Base-by-base conservation (phyloP, 1,284 basidiomycete genomes). In the Microbotryomycetes sp. region DNA sequence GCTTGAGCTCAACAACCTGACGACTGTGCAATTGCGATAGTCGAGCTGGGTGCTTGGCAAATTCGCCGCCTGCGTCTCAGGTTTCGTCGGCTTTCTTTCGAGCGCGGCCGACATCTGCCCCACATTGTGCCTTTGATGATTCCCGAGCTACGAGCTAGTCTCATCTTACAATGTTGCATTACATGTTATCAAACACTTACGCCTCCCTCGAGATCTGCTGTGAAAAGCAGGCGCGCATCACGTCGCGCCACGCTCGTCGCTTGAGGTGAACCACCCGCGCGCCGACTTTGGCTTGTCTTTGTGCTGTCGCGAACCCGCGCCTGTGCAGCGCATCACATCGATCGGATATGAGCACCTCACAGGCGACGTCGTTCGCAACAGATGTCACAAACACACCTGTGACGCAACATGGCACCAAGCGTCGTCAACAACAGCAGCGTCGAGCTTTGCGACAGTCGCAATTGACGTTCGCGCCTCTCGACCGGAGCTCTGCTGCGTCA, bases 401-500 rank as follows among this genome's bases (percentile, higher is more conserved):
- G 26, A n/a, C 49, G 6, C 19, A 6, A 9, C 25, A 22, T 6
- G 25, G 46, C 1, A 16, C 7, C 55, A 49, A 23, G 46, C 56
- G 45, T 42, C 56, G 32, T 5, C 51, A 16, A 22, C 56, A 5
- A 12, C 6, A 31, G 19, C 15, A 29, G 16, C 56, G 56, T 15
- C 25, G 57, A n/a, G 22, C 55, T 16, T 63, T 58, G 46, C 63
- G 63, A 52, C 66, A 68, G 29, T 58, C 66, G 9, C 60, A 54
- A 47, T 54, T 68, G 4, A 42, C 64, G 23, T 48, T 31, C 9
- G 56, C 59, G 6, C 55, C 58, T 29, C 2, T 49, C 9, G 36
- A 26, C 15, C 25, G 29, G 36, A 14, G 2, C 30, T 30, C 28
- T 28, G 7, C 58, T 9, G 16, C 48, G 3, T 26, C 59, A 28